These are phyloP conservation scores for Flagelloscypha sp. DNA, from an alignment of 768 basidiomycete genomes.

Conservation along the genomic window DNA sequence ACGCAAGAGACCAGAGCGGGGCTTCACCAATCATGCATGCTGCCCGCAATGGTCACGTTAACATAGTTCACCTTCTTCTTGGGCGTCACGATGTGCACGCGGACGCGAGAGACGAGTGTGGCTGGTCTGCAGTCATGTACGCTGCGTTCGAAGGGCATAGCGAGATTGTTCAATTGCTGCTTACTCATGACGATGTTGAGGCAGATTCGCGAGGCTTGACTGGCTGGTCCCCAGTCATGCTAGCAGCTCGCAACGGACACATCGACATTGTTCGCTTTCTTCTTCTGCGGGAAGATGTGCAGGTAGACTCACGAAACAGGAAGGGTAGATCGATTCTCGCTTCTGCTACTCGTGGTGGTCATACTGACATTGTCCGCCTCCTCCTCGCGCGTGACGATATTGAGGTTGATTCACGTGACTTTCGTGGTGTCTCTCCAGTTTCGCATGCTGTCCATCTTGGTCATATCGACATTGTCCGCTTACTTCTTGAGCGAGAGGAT, in stretches of 20 bases:
- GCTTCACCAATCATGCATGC: not conserved
- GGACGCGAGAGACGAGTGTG: not conserved
- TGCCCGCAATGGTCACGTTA: not conserved
- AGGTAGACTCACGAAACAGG: too few species aligned
- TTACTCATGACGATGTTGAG: not conserved
- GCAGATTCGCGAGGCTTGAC: not conserved
- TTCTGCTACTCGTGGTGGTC: too few species aligned
- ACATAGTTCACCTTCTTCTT: not conserved
- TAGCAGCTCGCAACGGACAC: not conserved
- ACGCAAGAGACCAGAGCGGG: not conserved
- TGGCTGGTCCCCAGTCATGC: not conserved
- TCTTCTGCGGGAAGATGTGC: too few species aligned
- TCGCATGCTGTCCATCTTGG: too few species aligned
- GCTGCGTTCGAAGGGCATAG: not conserved
- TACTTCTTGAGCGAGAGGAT: not conserved
- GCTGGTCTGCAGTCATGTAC: not conserved
- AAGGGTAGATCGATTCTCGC: too few species aligned
- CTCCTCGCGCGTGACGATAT: too few species aligned
- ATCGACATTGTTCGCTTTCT: too few species aligned
- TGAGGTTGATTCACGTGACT: too few species aligned
- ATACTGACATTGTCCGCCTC: too few species aligned
- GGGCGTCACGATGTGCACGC: not conserved
- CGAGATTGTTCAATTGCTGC: not conserved
- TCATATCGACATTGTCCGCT: too few species aligned
- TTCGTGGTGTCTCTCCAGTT: too few species aligned